Conservation (phyloP, 2,329 filamentous ascomycete genomes). For the Penicillium hesseltinei region DNA sequence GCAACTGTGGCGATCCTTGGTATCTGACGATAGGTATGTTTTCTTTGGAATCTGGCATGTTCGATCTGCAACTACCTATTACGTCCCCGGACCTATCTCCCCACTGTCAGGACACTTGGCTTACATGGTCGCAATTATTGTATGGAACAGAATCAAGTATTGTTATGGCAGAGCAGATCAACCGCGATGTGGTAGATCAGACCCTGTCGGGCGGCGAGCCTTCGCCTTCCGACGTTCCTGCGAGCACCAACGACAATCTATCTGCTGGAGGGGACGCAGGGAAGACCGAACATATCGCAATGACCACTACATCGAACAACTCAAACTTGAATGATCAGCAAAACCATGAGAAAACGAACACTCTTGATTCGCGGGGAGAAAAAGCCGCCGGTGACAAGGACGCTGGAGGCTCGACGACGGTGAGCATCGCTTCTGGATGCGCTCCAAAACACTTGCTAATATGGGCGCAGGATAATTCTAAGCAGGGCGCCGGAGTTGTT, state of each 20-base stretch:
- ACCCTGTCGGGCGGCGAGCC: slow-evolving; percentile 64
- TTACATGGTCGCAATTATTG: slow-evolving; percentile 34
- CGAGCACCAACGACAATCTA: slow-evolving; percentile 55
- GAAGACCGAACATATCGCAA: slow-evolving; percentile 43
- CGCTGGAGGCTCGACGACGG: slow-evolving; percentile 27
- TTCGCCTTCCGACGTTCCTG: slow-evolving; percentile 65
- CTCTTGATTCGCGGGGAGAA: slow-evolving; percentile 18
- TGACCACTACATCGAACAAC: slow-evolving; percentile 31
- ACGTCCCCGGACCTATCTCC: slow-evolving; percentile 16
- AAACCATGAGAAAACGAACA: slow-evolving; percentile 23
- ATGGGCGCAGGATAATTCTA: slow-evolving; percentile 27
- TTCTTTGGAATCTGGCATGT: slow-evolving; percentile 21
- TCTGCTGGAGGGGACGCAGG: slow-evolving; percentile 52
- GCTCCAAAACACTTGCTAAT: slow-evolving; percentile 21
- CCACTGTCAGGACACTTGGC: slow-evolving; percentile 25
- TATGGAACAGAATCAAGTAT: slow-evolving; percentile 50
- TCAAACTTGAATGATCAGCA: slow-evolving; percentile 24
- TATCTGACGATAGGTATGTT: slow-evolving; percentile 45
- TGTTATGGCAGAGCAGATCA: slow-evolving; percentile 72
- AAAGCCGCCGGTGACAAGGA: slow-evolving; percentile 26
- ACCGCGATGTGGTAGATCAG: slow-evolving; percentile 71
- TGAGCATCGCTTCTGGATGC: slow-evolving; percentile 25
- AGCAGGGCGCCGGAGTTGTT: slow-evolving; percentile 33
- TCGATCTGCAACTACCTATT: slow-evolving; percentile 16
- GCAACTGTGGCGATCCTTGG: slow-evolving; percentile 44